Percentiles rank a stretch among this genome's conserved stretches.
These are phyloP conservation scores for Mucor lusitanicus DNA, from an alignment of 371 early-diverging fungal genomes.

Conservation along the genomic window DNA sequence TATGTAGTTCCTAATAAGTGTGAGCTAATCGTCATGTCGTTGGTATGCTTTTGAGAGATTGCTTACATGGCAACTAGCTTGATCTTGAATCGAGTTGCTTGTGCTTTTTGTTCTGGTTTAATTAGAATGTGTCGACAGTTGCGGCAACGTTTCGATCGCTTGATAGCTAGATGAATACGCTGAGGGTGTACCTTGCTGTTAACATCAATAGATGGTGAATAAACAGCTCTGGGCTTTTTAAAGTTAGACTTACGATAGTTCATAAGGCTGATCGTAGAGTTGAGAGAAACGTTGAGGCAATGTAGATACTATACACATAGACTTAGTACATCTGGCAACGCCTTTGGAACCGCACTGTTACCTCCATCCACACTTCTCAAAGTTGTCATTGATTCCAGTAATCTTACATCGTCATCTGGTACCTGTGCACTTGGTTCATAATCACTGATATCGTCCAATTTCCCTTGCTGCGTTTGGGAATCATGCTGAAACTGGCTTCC, in stretches of 20 bases:
- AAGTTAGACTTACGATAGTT: constrained; percentile 32
- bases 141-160: constrained; percentile 84
- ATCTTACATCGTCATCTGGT: constrained; percentile 47
- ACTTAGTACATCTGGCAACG: not conserved
- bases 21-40: not conserved
- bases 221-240: not conserved
- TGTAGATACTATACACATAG: constrained; percentile 53
- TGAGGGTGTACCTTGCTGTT: constrained; percentile 71
- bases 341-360: not conserved
- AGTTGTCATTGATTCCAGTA: constrained; percentile 51
- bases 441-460: constrained; percentile 51
- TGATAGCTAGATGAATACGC: constrained; percentile 84
- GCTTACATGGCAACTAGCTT: constrained; percentile 81
- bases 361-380: constrained; percentile 46
- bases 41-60: not conserved
- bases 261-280: constrained; percentile 69
- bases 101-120: constrained; percentile 92
- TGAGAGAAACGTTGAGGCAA: constrained; percentile 70
- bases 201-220: not conserved
- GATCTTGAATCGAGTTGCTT: constrained; percentile 83
- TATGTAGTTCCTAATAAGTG: constrained; percentile 60
- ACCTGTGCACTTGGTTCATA: constrained; percentile 54
- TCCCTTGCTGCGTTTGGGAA: constrained; percentile 28
- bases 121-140: constrained; percentile 86
- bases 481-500: constrained; percentile 33